phyloP scores from a whole-genome alignment of 169 alveolate species.

The Plasmodium ovale region DNA sequence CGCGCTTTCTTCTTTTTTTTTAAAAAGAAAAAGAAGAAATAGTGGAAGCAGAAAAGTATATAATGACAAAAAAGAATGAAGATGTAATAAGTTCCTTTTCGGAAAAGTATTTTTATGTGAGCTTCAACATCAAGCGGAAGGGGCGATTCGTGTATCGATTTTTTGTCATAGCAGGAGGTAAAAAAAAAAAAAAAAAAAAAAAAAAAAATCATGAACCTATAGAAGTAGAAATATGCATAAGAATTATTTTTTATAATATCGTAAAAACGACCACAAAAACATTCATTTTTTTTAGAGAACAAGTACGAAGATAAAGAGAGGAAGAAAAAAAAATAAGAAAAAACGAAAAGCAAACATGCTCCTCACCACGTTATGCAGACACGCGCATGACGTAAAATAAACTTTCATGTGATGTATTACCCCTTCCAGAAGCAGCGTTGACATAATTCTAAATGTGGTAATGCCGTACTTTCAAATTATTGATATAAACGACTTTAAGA shows the following conservation, averaged over 20 bases:
- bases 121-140: constrained; percentile 35
- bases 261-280: not conserved
- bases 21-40: constrained; percentile 58
- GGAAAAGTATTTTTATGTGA: constrained; percentile 42
- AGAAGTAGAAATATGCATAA: not conserved
- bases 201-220: not conserved
- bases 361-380: not conserved
- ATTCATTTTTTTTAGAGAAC: constrained; percentile 40
- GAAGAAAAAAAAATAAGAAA: constrained; percentile 1
- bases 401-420: not conserved
- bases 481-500: constrained; percentile 65
- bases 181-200: constrained; percentile 5
- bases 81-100: constrained; percentile 59
- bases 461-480: constrained; percentile 75
- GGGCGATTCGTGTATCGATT: constrained; percentile 64
- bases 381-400: not conserved
- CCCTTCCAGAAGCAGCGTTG: constrained; percentile 39
- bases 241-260: not conserved
- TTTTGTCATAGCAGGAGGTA: constrained; percentile 70
- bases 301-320: constrained; percentile 57
- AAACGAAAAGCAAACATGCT: not conserved
- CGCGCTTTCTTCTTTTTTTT: not conserved
- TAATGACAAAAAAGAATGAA: constrained; percentile 33
- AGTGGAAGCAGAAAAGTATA: constrained; percentile 50
- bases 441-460: constrained; percentile 61